Evolutionary conservation across 805 yeast genomes (phyloP).

Genomic region (Teunomyces funiuensis): DNA sequence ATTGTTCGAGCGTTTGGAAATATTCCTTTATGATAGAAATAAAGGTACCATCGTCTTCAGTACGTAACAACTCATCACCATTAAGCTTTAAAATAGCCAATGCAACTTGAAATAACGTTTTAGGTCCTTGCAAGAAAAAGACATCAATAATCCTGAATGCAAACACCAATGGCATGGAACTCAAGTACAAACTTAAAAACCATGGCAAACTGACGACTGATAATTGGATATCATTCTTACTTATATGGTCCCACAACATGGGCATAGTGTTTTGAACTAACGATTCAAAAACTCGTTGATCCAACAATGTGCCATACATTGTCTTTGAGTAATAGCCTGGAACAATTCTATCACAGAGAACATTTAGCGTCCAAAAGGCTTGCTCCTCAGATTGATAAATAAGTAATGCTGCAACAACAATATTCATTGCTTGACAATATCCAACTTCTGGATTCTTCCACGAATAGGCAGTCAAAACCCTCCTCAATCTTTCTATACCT

Average conservation of each 20-base stretch:
- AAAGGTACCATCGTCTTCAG: slow-evolving; percentile 91
- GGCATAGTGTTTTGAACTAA: slow-evolving; percentile 91
- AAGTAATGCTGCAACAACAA: slow-evolving; percentile 75
- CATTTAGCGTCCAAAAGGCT: slow-evolving; percentile 89
- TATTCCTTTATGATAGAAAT: slow-evolving; percentile 82
- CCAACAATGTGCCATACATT: slow-evolving; percentile 95
- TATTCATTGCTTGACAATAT: slow-evolving; percentile 98
- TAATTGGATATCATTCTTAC: slow-evolving; percentile 78
- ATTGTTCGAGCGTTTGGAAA: slow-evolving; percentile 72
- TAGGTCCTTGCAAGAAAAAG: slow-evolving; percentile 85
- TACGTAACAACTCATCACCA: slow-evolving; percentile 75
- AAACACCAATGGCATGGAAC: slow-evolving; percentile 90
- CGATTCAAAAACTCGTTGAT: slow-evolving; percentile 90
- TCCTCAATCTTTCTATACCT: slow-evolving; percentile 80
- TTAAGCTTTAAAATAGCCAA: slow-evolving; percentile 85
- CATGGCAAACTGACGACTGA: slow-evolving; percentile 94
- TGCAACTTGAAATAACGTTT: slow-evolving; percentile 87
- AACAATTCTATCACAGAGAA: slow-evolving; percentile 77
- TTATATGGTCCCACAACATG: slow-evolving; percentile 77
- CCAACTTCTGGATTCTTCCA: slow-evolving; percentile 98
- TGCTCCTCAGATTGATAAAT: slow-evolving; percentile 94
- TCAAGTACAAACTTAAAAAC: slow-evolving; percentile 88
- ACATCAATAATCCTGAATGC: slow-evolving; percentile 92
- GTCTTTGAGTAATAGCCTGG: slow-evolving; percentile 97
- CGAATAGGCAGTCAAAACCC: slow-evolving; percentile 90